Base-by-base conservation (phyloP, 768 basidiomycete genomes). In the Rhodocollybia butyracea region DNA sequence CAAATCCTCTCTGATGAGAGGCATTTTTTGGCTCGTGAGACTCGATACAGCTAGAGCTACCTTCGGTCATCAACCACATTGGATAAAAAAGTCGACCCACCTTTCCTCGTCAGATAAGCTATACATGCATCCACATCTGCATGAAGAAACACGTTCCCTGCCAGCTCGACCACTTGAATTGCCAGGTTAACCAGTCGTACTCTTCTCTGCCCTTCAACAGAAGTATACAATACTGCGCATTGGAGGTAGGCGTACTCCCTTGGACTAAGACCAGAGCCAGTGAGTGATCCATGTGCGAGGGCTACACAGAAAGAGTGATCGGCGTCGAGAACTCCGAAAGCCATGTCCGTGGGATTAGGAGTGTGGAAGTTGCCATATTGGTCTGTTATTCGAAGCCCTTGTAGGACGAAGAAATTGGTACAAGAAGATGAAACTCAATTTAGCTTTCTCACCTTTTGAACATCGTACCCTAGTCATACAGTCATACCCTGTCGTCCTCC, bases 91-190 rank as follows among this genome's bases (percentile, higher is more conserved):
- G n/a, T n/a, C 60, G 4, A 65, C 81, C 63, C 58, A 94, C 96
- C 86, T 65, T 90, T 84, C 59, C 94, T 90, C 30, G 86, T 75
- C 57, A 93, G 70, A 67, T 88, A 76, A 40, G 83, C 80, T 22
- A 95, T 76, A 2, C 86, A 82, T 2, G 91, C 81, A 61, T 98
- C 95, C 75, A 94, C 79, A 70, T 99, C 97, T 12, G 93, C 94
- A 68, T 76, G 91, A 48, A 89, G 83, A 74, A 95, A 99, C 11
- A 98, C 85, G 66, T 89, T 94, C 8, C 86, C 91, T n/a, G 94
- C 91, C 59, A 98, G 71, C 36, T 85, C 80, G 2, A 85, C 88
- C 1, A 92, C 85, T 43, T 85, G 86, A 55, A 98, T 67, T 1
- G 88, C 89, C n/a, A 98, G 72, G 62, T 99, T 99, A 65, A 86